Base-by-base conservation (phyloP, 2,329 filamentous ascomycete genomes). In the Calonectria pseudoreteaudii region DNA sequence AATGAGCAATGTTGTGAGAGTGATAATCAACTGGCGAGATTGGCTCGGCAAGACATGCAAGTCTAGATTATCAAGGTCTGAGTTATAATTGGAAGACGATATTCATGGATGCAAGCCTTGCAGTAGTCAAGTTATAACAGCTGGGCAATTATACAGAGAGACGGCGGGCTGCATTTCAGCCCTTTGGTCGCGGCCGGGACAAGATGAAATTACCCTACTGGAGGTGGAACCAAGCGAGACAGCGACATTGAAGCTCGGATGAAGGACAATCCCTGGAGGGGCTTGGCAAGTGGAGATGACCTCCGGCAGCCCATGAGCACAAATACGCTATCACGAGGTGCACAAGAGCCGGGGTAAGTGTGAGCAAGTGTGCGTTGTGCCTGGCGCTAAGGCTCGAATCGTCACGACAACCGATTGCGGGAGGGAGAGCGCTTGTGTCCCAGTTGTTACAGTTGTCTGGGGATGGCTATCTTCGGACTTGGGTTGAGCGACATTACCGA, bases 261-360 rank as follows among this genome's bases (percentile, higher is more conserved):
- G 75, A 79, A 72, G 76, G 78, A 77, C 73, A 69, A 78, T 70
- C 79, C 79, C 68, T 80, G 78, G 68, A 73, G 77, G 73, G 76
- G 69, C 79, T 78, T 78, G 77, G 79, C 58, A 38, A 50, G 76
- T 75, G 74, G 74, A 70, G 71, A 75, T 75, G 70, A 60, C 41
- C 66, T 52, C 30, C 56, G 56, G 58, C 65, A 71, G 64, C 52
- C 65, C 64, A 65, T 66, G 70, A 30, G 34, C 36, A 66, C 72
- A 60, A 64, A 56, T 38, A 50, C 53, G 67, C 69, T 68, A 69
- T 72, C 26, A 72, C 72, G 62, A 74, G 52, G 34, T 23, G 36
- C 53, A 56, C 38, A 41, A 65, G 70, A 53, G 36, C 65, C 47
- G 62, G 49, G 53, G 50, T 60, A 47, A 65, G 44, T 20, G 62